Conservation (phyloP, 306 rosid species). For the Medicago arabica region DNA sequence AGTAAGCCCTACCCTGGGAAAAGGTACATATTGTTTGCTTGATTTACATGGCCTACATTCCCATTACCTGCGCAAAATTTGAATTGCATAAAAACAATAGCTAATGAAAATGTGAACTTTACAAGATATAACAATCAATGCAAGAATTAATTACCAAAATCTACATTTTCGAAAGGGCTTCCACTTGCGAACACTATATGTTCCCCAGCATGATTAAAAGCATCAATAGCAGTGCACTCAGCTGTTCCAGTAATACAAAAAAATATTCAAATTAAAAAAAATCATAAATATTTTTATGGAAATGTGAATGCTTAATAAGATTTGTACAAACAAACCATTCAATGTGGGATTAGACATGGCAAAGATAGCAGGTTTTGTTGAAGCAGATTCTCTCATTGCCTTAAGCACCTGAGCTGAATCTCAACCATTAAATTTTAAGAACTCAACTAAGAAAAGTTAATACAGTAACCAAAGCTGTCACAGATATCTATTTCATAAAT, state of each 20-base stretch:
- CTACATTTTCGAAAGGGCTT: conserved; percentile 90
- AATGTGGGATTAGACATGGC: conserved; percentile 99
- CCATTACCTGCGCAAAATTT: conserved; percentile 73
- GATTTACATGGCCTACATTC: conserved; percentile 90
- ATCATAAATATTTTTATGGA: conserved; percentile 38
- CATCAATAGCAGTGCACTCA: conserved; percentile 95
- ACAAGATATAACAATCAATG: conserved; percentile 34
- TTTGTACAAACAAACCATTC: conserved; percentile 79
- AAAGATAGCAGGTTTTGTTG: conserved; percentile 93
- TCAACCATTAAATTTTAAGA: conserved; percentile 47
- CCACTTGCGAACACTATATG: conserved; percentile 94
- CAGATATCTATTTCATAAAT: conserved; percentile 34
- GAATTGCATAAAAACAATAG: conserved; percentile 29
- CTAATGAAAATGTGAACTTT: conserved; percentile 30
- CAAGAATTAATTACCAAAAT: conserved; percentile 67
- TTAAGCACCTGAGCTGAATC: conserved; percentile 77
- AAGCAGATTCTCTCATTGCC: conserved; percentile 94
- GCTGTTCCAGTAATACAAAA: conserved; percentile 61
- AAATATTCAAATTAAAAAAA: conserved; percentile 32
- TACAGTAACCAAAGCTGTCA: conserved; percentile 32
- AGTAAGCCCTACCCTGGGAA: conserved; percentile 82
- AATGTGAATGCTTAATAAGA: conserved; percentile 41
- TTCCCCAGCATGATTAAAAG: conserved; percentile 91
- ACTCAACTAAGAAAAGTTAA: conserved; percentile 37
- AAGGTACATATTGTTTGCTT: conserved; percentile 99